Base-by-base conservation (phyloP, 2,329 filamentous ascomycete genomes). In the Talaromyces albobiverticillius region DNA sequence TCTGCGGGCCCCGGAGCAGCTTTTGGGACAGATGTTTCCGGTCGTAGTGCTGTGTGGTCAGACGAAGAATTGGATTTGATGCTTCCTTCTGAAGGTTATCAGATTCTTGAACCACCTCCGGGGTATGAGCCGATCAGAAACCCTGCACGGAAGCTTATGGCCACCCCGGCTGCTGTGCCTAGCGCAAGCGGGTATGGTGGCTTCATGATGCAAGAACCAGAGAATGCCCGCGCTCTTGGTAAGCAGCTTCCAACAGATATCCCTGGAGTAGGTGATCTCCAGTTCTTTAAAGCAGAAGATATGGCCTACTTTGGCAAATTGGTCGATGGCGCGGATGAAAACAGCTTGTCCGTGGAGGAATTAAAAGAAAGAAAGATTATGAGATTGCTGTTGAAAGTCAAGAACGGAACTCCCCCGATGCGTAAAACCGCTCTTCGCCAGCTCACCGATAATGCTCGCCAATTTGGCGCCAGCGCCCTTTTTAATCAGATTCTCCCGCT, bases 271-370 rank as follows among this genome's bases (percentile, higher is more conserved):
- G 92, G 92, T 36, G 94, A 99, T 70, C 76, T 99, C 49, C 92
- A 96, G 62, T 99, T 97, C 71, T 96, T 99, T 82, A 99, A 99
- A 76, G 85, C 91, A 1, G 94, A 99, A 71, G 94, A 99, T 72
- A 96, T 97, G 91, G 87, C 90, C 36, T 99, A 99, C 75, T 99
- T 99, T 66, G 92, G 93, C 56, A 97, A 99, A 77, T 83, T 99
- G 38, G 93, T 95, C 20, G 94, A 99, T 67, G 91, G 90, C 34
- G 88, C 88, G 23, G 91, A 97, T 63, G 94, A 99, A 74, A 95
- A 93, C 63, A 82, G 85, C 20, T 83, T 99, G 74, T 92, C 87
- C 18, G 91, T 99, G 9, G 94, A 99, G 46, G 93, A 99, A 66
- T 76, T 99, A 50, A 97, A 99, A 74, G 93, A 99, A 74, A 84